Conservation (phyloP, 768 basidiomycete genomes). For the Panaeolus cyanescens region DNA sequence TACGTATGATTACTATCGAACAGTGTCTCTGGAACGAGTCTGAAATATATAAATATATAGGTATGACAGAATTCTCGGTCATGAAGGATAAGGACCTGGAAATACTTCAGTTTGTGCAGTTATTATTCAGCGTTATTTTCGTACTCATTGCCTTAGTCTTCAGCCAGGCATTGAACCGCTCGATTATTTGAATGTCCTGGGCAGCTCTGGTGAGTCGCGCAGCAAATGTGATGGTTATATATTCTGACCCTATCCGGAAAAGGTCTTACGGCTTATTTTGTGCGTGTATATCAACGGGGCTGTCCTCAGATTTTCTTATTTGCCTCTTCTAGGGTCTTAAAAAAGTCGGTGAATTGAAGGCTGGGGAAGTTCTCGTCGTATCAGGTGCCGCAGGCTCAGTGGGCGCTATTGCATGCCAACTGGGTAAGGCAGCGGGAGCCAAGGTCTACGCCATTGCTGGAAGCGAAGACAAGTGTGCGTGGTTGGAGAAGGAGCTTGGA, state of each 20-base stretch:
- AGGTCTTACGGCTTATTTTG: constrained; percentile 92
- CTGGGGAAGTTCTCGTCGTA: constrained; percentile 82
- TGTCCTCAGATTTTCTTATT: constrained; percentile 3
- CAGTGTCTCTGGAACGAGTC: background rate
- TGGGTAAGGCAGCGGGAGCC: constrained; percentile 78
- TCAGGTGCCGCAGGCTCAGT: constrained; percentile 93
- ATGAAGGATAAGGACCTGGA: constrained; percentile 52
- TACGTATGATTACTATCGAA: constrained; percentile 33
- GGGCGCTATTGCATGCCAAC: constrained; percentile 81
- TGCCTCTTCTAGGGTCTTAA: constrained; percentile 66
- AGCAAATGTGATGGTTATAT: background rate
- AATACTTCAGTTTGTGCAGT: constrained; percentile 54
- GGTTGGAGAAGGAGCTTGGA: constrained; percentile 84
- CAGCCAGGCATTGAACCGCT: constrained; percentile 62
- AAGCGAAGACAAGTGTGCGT: constrained; percentile 77
- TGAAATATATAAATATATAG: constrained; percentile 32
- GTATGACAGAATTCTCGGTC: constrained; percentile 79
- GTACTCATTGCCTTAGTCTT: constrained; percentile 36
- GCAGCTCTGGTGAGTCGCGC: constrained; percentile 64
- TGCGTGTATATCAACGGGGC: constrained; percentile 30
- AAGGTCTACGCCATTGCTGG: constrained; percentile 91
- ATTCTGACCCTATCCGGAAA: background rate
- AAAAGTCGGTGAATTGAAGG: constrained; percentile 78
- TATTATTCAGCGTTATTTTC: background rate
- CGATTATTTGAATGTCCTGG: constrained; percentile 86